Evolutionary conservation across 352 stramenopile genomes (phyloP), one percentile per base, ranked within the genome.

Genomic region (Pythium insidiosum): DNA sequence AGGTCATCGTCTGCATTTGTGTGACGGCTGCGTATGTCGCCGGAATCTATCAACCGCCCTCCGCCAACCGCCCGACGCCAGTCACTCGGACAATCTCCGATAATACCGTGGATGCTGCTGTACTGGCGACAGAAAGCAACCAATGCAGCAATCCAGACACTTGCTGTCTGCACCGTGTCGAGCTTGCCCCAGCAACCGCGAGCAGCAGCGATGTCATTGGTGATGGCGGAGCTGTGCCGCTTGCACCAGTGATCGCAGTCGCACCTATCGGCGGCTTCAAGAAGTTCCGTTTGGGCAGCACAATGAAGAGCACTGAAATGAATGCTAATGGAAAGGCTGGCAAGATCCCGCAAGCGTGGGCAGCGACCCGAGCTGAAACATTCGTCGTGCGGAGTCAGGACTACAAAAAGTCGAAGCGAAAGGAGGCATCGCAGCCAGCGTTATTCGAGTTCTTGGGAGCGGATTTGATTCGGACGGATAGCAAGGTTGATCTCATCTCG

Each of bases 381-480:
- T 92, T 92, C 35, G 58, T 61, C 18, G 62, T 92, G 28, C 77
- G 79, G 2, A 83, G 76, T 39, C 50, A 68, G 5, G 74, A 92
- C 18, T 92, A 92, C 68, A 92, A 88, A 50, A 84, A 82, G 30
- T 73, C 66, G 5, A 74, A 69, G n/a, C 71, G 77, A 55, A 92
- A 92, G 64, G 64, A 91, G 62, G 68, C 82, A 38, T 52, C 44
- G n/a, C 55, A 50, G 13, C 42, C 20, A 0, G 76, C 79, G 12
- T 61, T 92, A 0, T 89, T 92, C 20, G 73, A 89, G 53, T 92
- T 89, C 45, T 23, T 92, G 12, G 79, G 72, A 0, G 77, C 75
- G 7, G 79, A 92, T 36, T 53, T 92, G 7, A 56, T 92, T 42
- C 68, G 68, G 22, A 88, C 75, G 1, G 59, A 79, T 5, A 55